Evolutionary conservation across 495 filamentous ascomycete species (phyloP), one percentile per base, ranked within the genome.

Genomic region (Neurospora intermedia): DNA sequence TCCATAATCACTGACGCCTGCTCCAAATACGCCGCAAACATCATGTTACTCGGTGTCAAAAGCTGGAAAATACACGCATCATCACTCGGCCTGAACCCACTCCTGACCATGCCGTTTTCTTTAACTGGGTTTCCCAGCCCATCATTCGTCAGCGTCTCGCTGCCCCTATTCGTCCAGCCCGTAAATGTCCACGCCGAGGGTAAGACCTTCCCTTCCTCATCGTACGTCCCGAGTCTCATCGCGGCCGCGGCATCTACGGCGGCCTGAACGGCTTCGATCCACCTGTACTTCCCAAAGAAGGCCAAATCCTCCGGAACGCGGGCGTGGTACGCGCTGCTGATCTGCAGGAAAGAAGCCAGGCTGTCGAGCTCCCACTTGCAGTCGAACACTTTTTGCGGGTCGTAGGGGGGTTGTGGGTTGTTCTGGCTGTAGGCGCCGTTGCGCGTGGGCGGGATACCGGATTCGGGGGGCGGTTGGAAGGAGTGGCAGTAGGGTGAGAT

Each of bases 301-400:
- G 78, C 80, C 9, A 84, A 74, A 73, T 91, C 88, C 2, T 82
- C 77, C 0, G 54, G 54, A 0, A 89, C 91, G 4, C 81, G 79
- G 38, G 80, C 80, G 77, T 88, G 88, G 80, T 91, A 91, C 42
- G 87, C 85, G 16, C 84, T 77, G 31, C 86, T 89, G 72, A 91
- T 82, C 78, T 91, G 84, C 54, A 90, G 77, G 78, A 90, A 90
- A 0, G 86, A 87, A 4, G 88, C 89, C 15, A 91, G 81, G 40
- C 86, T 88, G 78, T 90, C 88, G 39, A 90, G 85, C 76, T 90
- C 88, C 80, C 88, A 89, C 77, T 89, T 90, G 83, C 89, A 90
- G 74, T 90, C 89, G 76, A 88, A 90, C 10, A 90, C 87, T 13
- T 83, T 74, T 7, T 81, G 72, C 40, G 80, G 83, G 74, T 87